Evolutionary conservation across 139 green algal species (phyloP).

Genomic region (Tetraselmis chui): DNA sequence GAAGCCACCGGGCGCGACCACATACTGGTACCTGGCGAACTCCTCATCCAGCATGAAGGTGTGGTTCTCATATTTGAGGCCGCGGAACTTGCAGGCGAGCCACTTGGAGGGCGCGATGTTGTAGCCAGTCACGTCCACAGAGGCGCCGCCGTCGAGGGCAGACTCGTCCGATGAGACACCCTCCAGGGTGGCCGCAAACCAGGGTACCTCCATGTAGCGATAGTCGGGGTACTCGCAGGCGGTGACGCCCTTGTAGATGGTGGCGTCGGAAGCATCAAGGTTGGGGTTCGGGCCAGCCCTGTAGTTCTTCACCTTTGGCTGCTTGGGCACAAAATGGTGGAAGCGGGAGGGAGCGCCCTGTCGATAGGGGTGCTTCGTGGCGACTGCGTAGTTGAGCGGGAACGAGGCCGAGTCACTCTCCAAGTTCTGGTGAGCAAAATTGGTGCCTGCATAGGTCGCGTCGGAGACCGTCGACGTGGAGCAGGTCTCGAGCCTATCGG

Average conservation of each 20-base stretch:
- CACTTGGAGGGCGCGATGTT: conserved; percentile 20
- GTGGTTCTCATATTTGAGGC: not conserved
- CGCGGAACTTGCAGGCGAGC: conserved; percentile 7
- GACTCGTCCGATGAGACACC: not conserved
- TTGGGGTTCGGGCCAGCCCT: not conserved
- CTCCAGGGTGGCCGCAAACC: conserved; percentile 8
- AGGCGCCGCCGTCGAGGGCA: conserved; percentile 9
- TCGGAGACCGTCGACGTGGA: not conserved
- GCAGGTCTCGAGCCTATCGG: not conserved
- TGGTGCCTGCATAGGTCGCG: not conserved
- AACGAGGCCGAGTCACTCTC: not conserved
- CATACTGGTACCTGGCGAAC: not conserved
- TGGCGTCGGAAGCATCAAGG: not conserved
- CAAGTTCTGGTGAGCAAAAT: not conserved
- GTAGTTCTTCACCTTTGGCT: not conserved
- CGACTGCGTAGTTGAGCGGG: not conserved
- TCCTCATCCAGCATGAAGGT: not conserved
- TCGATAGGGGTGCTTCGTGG: not conserved
- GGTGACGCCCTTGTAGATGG: conserved; percentile 11
- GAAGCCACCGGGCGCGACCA: not conserved
- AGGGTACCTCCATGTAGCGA: conserved; percentile 14
- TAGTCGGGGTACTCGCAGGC: not conserved
- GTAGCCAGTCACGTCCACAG: conserved; percentile 14
- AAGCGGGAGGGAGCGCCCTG: not conserved
- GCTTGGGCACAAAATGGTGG: not conserved